phyloP scores from a whole-genome alignment of 2,329 filamentous ascomycete species.

The Botrytis paeoniae region DNA sequence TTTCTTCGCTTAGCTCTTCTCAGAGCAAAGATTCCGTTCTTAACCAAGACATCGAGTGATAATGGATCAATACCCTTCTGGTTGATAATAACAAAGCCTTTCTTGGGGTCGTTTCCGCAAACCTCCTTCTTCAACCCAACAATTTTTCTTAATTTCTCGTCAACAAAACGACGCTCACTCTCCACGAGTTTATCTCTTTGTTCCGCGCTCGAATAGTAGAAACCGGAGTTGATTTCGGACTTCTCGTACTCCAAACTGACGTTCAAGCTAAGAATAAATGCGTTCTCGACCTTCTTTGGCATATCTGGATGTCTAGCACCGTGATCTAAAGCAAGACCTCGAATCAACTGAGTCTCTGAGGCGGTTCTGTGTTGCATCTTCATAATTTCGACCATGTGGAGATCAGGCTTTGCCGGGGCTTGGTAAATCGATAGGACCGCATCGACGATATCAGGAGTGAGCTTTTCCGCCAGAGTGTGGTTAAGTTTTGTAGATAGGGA shows the following conservation, averaged over 20 bases:
- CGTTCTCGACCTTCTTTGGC: slow-evolving; percentile 94
- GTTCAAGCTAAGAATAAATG: slow-evolving; percentile 90
- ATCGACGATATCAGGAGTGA: slow-evolving; percentile 94
- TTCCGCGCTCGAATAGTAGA: slow-evolving; percentile 97
- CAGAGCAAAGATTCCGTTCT: slow-evolving; percentile 95
- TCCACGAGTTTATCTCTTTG: slow-evolving; percentile 98
- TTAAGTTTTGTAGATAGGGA: slow-evolving; percentile 96
- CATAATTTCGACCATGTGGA: slow-evolving; percentile 99
- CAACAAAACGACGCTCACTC: slow-evolving; percentile 92
- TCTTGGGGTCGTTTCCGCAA: slow-evolving; percentile 87
- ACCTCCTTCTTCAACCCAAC: slow-evolving; percentile 97
- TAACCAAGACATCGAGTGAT: slow-evolving; percentile 91
- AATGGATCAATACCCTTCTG: slow-evolving; percentile 98
- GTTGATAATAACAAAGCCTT: slow-evolving; percentile 97
- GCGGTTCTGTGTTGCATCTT: slow-evolving; percentile 99
- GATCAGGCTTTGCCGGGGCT: slow-evolving; percentile 83
- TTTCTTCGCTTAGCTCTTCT: slow-evolving; percentile 95
- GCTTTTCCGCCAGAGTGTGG: slow-evolving; percentile 78
- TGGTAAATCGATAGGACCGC: slow-evolving; percentile 93
- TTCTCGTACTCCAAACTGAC: slow-evolving; percentile 98
- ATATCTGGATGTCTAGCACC: slow-evolving; percentile 96
- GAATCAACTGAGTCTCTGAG: slow-evolving; percentile 93
- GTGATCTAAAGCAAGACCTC: slow-evolving; percentile 89
- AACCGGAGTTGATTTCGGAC: slow-evolving; percentile 97
- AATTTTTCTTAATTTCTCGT: slow-evolving; percentile 95